Conservation (phyloP, 805 yeast genomes). For the Nakazawaea peltata region DNA sequence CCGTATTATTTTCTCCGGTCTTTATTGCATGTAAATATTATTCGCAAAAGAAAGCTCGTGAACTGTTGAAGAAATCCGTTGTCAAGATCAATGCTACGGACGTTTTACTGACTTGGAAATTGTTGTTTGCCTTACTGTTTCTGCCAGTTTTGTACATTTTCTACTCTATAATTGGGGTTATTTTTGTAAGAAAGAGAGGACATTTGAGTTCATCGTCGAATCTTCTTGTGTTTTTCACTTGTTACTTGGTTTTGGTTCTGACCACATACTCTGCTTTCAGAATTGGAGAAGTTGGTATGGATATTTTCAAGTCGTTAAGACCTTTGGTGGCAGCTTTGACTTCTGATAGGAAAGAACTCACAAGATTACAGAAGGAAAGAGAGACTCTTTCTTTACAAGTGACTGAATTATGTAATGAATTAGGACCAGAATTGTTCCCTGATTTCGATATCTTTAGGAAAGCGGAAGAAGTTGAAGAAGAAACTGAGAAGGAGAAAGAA, state of each 20-base stretch:
- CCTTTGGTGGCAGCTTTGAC: slow-evolving; percentile 63
- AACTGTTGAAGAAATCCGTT: slow-evolving; percentile 76
- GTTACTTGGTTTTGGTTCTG: slow-evolving; percentile 56
- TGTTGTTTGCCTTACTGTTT: slow-evolving; percentile 75
- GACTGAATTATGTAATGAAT: slow-evolving; percentile 69
- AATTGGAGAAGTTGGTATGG: slow-evolving; percentile 92
- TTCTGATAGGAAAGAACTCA: slow-evolving; percentile 40
- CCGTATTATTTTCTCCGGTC: slow-evolving; percentile 80
- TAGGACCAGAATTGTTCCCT: slow-evolving; percentile 83
- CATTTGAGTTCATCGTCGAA: background rate
- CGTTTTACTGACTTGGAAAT: slow-evolving; percentile 95
- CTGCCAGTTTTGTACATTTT: slow-evolving; percentile 79
- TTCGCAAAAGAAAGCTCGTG: slow-evolving; percentile 61
- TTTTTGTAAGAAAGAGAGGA: slow-evolving; percentile 7
- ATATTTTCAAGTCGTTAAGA: slow-evolving; percentile 72
- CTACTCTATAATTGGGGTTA: slow-evolving; percentile 58
- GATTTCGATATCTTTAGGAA: too few relatives aligned
- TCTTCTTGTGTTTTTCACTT: slow-evolving; percentile 26
- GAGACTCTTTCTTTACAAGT: slow-evolving; percentile 59
- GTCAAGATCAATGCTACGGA: slow-evolving; percentile 89
- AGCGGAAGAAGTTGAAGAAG: slow-evolving; percentile 22
- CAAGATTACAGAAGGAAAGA: slow-evolving; percentile 54
- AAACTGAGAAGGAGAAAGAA: slow-evolving; percentile 12
- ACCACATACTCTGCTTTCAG: slow-evolving; percentile 84
- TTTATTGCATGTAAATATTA: slow-evolving; percentile 67